A percentile compares a stretch with the other conserved stretches of the same genome.
Conservation (phyloP, 768 basidiomycete species). For the Podaxis sp. region DNA sequence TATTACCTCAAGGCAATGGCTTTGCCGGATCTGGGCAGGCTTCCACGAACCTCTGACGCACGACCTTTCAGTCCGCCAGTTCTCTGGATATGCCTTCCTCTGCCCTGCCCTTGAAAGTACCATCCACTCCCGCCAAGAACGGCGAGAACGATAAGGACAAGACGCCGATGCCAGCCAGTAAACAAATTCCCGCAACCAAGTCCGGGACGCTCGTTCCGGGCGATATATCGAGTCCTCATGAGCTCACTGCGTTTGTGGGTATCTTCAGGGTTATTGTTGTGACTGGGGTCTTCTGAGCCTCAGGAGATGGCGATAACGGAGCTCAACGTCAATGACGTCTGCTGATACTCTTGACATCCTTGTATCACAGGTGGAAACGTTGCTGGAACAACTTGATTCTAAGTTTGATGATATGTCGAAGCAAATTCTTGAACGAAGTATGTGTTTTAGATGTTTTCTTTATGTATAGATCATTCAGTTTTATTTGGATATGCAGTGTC, state of each 20-base stretch:
- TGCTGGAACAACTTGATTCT: slow-evolving; percentile 83
- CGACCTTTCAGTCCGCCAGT: neutral
- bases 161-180: slow-evolving; percentile 48
- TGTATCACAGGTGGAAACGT: slow-evolving; percentile 70
- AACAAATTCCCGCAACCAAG: slow-evolving; percentile 38
- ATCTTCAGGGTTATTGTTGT: neutral
- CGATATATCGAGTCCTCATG: slow-evolving; percentile 91
- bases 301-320: neutral
- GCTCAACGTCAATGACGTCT: neutral
- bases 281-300: neutral
- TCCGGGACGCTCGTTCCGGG: slow-evolving; percentile 39
- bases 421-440: slow-evolving; percentile 84
- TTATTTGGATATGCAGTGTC: slow-evolving; percentile 54
- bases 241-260: slow-evolving; percentile 91
- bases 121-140: slow-evolving; percentile 52
- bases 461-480: slow-evolving; percentile 11
- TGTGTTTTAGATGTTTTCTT: slow-evolving; percentile 11
- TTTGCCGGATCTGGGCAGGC: neutral
- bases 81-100: slow-evolving; percentile 40
- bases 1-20: slow-evolving; percentile 14
- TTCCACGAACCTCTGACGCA: neutral
- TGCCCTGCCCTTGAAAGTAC: slow-evolving; percentile 67
- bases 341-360: slow-evolving; percentile 7
- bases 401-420: slow-evolving; percentile 93
- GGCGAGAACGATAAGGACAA: slow-evolving; percentile 44